Evolutionary conservation across 345 rosid species (phyloP).

Genomic region (Litchi chinensis): DNA sequence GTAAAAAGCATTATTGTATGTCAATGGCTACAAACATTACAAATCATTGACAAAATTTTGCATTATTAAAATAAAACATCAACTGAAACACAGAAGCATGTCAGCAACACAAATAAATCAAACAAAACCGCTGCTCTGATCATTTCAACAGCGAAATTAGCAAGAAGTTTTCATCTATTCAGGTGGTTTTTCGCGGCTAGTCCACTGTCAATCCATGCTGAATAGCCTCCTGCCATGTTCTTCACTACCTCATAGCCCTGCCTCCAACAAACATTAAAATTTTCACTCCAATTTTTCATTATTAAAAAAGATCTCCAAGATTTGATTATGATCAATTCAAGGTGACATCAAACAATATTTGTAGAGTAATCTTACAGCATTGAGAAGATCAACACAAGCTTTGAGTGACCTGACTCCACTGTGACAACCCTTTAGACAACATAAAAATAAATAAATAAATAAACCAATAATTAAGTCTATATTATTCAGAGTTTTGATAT

Average conservation of each 20-base stretch:
- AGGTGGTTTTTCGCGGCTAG: slow-evolving; percentile 38
- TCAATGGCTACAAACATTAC: background rate
- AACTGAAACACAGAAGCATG: background rate
- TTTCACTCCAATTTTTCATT: background rate
- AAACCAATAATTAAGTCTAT: background rate
- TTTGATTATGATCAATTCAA: background rate
- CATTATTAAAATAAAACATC: background rate
- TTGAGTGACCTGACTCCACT: slow-evolving; percentile 36
- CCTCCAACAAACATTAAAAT: background rate
- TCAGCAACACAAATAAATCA: no score
- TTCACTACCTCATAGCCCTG: slow-evolving; percentile 47
- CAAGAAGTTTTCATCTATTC: slow-evolving; percentile 52
- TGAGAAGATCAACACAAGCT: slow-evolving; percentile 47
- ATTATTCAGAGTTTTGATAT: no score
- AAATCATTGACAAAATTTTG: background rate
- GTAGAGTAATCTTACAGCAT: slow-evolving; percentile 34
- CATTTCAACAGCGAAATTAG: slow-evolving; percentile 39
- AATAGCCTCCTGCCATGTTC: slow-evolving; percentile 55
- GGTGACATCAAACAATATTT: slow-evolving; percentile 23
- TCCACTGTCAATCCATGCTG: slow-evolving; percentile 55
- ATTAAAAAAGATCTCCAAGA: background rate
- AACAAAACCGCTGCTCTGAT: background rate
- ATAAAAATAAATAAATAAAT: background rate
- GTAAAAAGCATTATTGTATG: background rate
- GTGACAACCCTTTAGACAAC: slow-evolving; percentile 33